Evolutionary conservation across 108 stramenopile species (phyloP).

Genomic region (Cyclostephanos tholiformis): DNA sequence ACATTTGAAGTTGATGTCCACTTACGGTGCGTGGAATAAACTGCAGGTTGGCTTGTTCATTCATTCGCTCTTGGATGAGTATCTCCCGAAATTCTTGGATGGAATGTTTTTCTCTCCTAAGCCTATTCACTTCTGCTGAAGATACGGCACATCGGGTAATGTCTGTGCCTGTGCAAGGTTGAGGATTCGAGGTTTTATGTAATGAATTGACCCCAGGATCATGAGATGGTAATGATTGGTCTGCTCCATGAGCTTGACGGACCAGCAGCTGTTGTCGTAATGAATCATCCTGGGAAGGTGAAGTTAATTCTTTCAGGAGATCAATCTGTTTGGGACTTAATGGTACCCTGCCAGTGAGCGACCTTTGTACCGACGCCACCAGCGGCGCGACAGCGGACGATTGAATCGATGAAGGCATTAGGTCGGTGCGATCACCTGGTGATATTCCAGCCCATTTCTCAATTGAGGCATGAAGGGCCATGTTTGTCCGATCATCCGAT

Average conservation of each 20-base stretch:
- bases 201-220: neutral
- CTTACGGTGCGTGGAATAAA: neutral
- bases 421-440: neutral
- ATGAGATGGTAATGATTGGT: neutral
- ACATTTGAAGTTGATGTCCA: neutral
- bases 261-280: neutral
- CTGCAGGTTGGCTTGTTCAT: slow-evolving; percentile 14
- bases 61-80: slow-evolving; percentile 25
- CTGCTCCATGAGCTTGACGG: neutral
- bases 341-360: neutral
- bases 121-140: slow-evolving; percentile 27
- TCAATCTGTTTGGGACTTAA: neutral
- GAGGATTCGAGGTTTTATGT: neutral
- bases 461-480: slow-evolving; percentile 36
- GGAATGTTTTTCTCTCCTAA: slow-evolving; percentile 27
- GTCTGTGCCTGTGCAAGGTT: neutral
- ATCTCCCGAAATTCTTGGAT: slow-evolving; percentile 25
- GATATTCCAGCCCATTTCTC: slow-evolving; percentile 41
- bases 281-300: neutral
- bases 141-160: slow-evolving; percentile 15
- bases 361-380: neutral
- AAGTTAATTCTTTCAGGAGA: slow-evolving; percentile 5
- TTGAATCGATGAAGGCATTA: neutral
- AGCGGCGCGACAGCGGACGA: neutral
- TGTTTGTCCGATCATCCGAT: slow-evolving; percentile 2